phyloP scores from a whole-genome alignment of 352 stramenopile genomes.

The Phytophthora idaei region DNA sequence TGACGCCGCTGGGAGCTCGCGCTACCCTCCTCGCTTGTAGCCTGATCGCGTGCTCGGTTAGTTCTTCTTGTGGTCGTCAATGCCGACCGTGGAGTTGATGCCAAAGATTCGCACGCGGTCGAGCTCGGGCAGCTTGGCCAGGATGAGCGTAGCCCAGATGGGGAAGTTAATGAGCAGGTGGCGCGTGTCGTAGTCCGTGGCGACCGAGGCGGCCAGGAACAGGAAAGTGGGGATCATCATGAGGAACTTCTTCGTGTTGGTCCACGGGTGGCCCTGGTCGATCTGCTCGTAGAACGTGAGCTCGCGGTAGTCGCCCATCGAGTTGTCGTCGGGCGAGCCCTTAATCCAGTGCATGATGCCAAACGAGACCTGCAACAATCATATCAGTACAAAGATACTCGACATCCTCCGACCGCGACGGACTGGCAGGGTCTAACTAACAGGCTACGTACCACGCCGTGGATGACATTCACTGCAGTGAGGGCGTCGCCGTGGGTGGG shows the following conservation, averaged over 20 bases:
- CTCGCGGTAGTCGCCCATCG: slow-evolving; percentile 93
- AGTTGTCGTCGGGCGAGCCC: slow-evolving; percentile 92
- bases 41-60: slow-evolving; percentile 21
- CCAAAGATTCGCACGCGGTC: slow-evolving; percentile 95
- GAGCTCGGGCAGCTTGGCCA: slow-evolving; percentile 94
- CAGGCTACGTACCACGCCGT: slow-evolving; percentile 70
- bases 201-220: slow-evolving; percentile 85
- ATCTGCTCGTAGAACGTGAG: slow-evolving; percentile 97
- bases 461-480: slow-evolving; percentile 87
- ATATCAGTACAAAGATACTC: slow-evolving; percentile 17
- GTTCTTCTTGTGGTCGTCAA: slow-evolving; percentile 90
- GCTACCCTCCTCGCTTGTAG: slow-evolving; percentile 5
- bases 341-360: slow-evolving; percentile 96
- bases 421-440: neutral
- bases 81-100: slow-evolving; percentile 96
- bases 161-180: slow-evolving; percentile 92
- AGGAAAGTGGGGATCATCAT: slow-evolving; percentile 94
- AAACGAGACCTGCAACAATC: slow-evolving; percentile 81
- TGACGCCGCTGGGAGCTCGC: slow-evolving; percentile 6
- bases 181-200: slow-evolving; percentile 88
- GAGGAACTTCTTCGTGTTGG: slow-evolving; percentile 93
- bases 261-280: slow-evolving; percentile 91
- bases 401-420: neutral
- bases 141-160: slow-evolving; percentile 91
- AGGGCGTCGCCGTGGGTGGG: slow-evolving; percentile 64